Evolutionary conservation across 352 stramenopile genomes (phyloP), one percentile per base, ranked within the genome.

Genomic region (Peronospora belbahrii): DNA sequence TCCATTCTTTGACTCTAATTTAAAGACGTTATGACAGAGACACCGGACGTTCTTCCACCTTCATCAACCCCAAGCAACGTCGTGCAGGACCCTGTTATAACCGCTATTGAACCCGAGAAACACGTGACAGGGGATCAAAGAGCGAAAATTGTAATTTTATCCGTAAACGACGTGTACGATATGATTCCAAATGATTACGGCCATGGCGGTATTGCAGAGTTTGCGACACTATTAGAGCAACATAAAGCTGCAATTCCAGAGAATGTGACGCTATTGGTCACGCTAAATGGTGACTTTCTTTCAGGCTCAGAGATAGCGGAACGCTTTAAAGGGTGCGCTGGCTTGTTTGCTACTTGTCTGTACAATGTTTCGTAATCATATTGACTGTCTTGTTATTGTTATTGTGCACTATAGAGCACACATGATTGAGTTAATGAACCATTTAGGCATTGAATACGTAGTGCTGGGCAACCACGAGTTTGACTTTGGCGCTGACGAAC

Each of bases 391-490:
- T 27, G n/a, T 15, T 34, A 2, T 33, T 38, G 7, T 17, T 46
- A 9, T 46, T 36, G 4, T 37, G 2, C 27, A 2, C 2, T 28
- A 11, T 28, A 88, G 76, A 6, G 74, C 65, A 4, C 74, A 86
- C 54, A 89, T 89, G 74, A 75, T 89, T 35, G 74, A 84, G 39
- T 36, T 89, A 13, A 67, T 89, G 57, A 86, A 89, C 52, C 68
- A 83, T 30, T 51, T 89, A 30, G 66, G 56, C 8, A 75, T 89
- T 32, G 60, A 83, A 24, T 89, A 85, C 52, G 70, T 86, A 19
- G 77, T 89, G 17, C 38, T 86, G 46, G 78, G 78, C 24, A 89
- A 89, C 56, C 78, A 89, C 60, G 78, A 89, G 52, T 89, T 87
- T 37, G 78, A 89, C 39, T 89, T 86, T 46, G 78, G 78, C 0